Evolutionary conservation across 352 stramenopile genomes (phyloP).

Genomic region (Phytophthora fragariae): DNA sequence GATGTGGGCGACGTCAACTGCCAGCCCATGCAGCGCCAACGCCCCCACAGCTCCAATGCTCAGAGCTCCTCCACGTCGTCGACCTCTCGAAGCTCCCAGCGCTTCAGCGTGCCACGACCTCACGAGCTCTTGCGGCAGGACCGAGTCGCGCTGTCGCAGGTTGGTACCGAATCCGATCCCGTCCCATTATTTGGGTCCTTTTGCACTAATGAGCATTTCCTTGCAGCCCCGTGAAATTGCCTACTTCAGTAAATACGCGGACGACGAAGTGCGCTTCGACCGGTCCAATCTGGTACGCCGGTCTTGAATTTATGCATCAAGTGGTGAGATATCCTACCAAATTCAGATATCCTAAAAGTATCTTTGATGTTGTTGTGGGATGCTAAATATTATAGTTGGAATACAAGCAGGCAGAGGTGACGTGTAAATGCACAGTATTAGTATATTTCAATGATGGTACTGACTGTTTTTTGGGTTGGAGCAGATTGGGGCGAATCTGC

Average conservation of each 20-base stretch:
- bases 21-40: slow-evolving; percentile 10
- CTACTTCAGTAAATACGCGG: slow-evolving; percentile 66
- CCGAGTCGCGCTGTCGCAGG: slow-evolving; percentile 28
- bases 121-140: slow-evolving; percentile 41
- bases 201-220: not conserved
- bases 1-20: not conserved
- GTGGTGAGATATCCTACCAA: not conserved
- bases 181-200: not conserved
- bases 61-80: not conserved
- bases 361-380: not conserved
- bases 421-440: not conserved
- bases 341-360: not conserved
- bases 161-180: not conserved
- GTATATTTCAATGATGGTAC: not conserved
- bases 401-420: slow-evolving; percentile 44
- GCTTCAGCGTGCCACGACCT: slow-evolving; percentile 32
- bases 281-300: slow-evolving; percentile 65
- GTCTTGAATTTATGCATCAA: no score
- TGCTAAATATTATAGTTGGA: slow-evolving; percentile 25
- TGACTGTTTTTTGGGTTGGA: not conserved
- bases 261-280: slow-evolving; percentile 60
- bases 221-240: slow-evolving; percentile 67
- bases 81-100: not conserved
- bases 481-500: slow-evolving; percentile 62
- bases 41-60: not conserved